Evolutionary conservation across 2,329 filamentous ascomycete genomes (phyloP).

Genomic region (Aureobasidium sp.): DNA sequence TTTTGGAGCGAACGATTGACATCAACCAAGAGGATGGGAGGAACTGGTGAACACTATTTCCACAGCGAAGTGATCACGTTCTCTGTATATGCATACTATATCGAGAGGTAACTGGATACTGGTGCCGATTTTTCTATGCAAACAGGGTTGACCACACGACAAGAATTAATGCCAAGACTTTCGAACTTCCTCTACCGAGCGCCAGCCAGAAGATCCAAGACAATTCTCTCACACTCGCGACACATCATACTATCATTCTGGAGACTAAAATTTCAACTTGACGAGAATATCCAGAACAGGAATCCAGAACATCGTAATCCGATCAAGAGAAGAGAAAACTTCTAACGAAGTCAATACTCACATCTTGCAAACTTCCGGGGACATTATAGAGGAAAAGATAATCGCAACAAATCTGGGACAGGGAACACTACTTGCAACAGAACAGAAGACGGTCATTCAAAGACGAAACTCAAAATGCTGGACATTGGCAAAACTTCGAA

Average conservation of each 20-base stretch:
- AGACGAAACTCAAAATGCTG: slow-evolving; percentile 11
- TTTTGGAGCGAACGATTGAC: fast-evolving
- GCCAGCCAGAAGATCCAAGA: too few species aligned
- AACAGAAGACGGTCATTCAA: too few species aligned
- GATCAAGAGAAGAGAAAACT: too few species aligned
- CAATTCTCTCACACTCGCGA: too few species aligned
- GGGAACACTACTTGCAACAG: not conserved
- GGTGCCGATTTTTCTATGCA: not conserved
- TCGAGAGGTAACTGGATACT: too few species aligned
- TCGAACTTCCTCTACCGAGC: not conserved
- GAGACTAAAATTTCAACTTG: too few species aligned
- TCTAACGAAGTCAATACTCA: not conserved
- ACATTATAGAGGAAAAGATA: not conserved
- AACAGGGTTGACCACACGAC: not conserved
- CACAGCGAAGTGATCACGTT: not conserved
- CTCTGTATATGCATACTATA: too few species aligned
- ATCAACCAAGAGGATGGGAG: not conserved
- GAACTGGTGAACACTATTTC: not conserved
- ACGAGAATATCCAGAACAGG: too few species aligned
- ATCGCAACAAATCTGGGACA: not conserved
- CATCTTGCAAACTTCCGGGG: too few species aligned
- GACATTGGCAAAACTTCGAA: slow-evolving; percentile 14
- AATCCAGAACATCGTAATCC: too few species aligned
- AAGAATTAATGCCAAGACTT: not conserved
- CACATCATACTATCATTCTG: too few species aligned